phyloP scores from a whole-genome alignment of 108 stramenopile genomes.

The Ochromonas danica region DNA sequence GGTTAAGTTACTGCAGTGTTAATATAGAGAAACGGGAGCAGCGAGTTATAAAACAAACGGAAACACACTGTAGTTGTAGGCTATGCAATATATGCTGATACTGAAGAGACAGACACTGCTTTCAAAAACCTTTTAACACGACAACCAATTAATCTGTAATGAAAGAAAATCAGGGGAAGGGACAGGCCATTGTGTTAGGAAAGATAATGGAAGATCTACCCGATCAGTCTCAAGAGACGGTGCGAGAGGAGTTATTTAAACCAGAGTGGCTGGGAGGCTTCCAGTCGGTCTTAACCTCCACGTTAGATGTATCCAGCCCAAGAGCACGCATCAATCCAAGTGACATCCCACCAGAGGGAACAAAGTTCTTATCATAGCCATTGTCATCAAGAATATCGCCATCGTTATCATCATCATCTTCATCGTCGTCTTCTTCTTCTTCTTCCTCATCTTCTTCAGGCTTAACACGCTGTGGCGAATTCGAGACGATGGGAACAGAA shows the following conservation, averaged over 20 bases:
- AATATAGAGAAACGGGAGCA: too few species aligned
- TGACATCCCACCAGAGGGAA: neutral
- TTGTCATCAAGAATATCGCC: neutral
- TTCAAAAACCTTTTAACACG: too few species aligned
- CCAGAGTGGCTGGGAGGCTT: neutral
- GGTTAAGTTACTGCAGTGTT: too few species aligned
- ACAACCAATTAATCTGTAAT: too few species aligned
- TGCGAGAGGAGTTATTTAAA: neutral
- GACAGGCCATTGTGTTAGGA: too few species aligned
- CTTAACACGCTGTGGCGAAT: neutral
- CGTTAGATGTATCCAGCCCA: neutral
- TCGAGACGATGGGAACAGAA: neutral
- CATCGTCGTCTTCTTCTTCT: slow-evolving; percentile 6
- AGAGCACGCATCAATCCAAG: neutral
- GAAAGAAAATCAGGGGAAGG: too few species aligned
- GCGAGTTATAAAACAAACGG: too few species aligned
- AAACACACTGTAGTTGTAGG: too few species aligned
- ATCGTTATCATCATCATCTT: neutral
- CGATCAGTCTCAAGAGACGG: too few species aligned
- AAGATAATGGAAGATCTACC: too few species aligned
- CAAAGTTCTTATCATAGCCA: neutral
- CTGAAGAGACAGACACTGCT: too few species aligned
- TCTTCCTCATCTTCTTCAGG: neutral
- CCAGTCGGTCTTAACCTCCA: neutral
- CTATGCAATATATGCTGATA: too few species aligned